Evolutionary conservation across 1,139 yeast species (phyloP), one percentile per base, ranked within the genome.

Genomic region (Arxiozyma heterogenica): DNA sequence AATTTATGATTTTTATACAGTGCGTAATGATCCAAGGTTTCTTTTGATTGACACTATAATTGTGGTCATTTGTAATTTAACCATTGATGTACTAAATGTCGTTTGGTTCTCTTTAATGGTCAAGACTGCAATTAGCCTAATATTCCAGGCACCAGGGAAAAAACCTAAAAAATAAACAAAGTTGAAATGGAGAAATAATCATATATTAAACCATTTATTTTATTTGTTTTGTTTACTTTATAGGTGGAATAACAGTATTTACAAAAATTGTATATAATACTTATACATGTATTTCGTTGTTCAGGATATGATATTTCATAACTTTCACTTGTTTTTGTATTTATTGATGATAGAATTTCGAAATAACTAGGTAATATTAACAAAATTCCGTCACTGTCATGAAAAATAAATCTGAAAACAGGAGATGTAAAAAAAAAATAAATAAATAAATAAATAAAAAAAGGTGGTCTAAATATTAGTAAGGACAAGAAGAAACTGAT

Each of bases 41-140:
- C 71, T 73, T 41, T 58, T 74, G 59, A 71, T 75, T 59, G 76
- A 76, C 39, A 79, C 86, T 0, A 41, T 68, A 6, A 62, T 81
- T 42, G 80, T 86, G 53, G 73, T 88, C 59, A 57, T 68, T 3
- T 80, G 91, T 55, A 91, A 93, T 70, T 60, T 81, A 27, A 71
- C 81, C 9, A 77, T 93, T 61, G 84, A 89, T 65, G 61, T 75
- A 5, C 76, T 93, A 66, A 93, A 93, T 68, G 73, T 82, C 9
- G 80, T 76, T 61, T 85, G 93, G 93, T 91, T 91, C 71, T 75
- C 80, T 62, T 86, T 89, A 69, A 93, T 93, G 98, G 70, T 88
- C 44, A 67, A 70, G 54, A 84, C 89, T 51, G 95, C 95, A 4
- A 68, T 70, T 56, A 78, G 78, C 64, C 57, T 75, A 53, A 50